These are phyloP conservation scores for Schizosaccharomyces octosporus DNA, from an alignment of 805 yeast genomes.

Conservation along the genomic window DNA sequence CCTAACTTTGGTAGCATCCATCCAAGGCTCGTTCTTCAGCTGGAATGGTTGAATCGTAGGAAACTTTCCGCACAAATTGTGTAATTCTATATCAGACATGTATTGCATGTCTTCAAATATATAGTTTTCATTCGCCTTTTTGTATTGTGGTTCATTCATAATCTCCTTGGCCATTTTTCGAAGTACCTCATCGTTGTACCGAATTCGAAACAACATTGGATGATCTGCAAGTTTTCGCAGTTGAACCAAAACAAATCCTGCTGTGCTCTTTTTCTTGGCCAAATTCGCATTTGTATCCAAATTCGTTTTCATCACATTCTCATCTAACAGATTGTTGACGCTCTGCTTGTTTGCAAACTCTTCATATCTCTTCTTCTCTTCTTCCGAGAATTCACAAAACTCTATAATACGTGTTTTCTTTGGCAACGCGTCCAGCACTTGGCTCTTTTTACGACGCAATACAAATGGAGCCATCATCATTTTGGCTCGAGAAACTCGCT, in stretches of 20 bases:
- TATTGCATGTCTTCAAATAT: conserved; percentile 86
- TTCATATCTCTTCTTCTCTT: conserved; percentile 36
- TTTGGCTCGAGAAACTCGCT: conserved; percentile 79
- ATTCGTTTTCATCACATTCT: conserved; percentile 5
- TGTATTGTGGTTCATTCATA: conserved; percentile 56
- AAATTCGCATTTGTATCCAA: not conserved
- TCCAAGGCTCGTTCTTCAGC: conserved; percentile 24
- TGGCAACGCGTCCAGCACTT: conserved; percentile 76
- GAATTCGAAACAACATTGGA: conserved; percentile 55
- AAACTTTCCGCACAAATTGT: conserved; percentile 46
- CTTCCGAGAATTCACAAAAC: conserved; percentile 33
- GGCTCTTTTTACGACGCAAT: conserved; percentile 70
- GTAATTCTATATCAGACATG: conserved; percentile 78
- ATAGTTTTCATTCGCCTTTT: conserved; percentile 41
- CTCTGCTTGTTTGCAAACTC: conserved; percentile 21
- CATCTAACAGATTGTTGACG: not conserved
- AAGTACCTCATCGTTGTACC: conserved; percentile 32
- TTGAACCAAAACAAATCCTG: conserved; percentile 38
- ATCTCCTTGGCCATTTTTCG: conserved; percentile 51
- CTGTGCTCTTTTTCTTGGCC: not conserved
- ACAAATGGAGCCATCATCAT: conserved; percentile 98
- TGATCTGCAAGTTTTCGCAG: conserved; percentile 82
- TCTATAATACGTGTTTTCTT: conserved; percentile 39
- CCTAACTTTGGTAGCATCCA: conserved; percentile 37
- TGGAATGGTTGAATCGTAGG: conserved; percentile 35